A percentile compares a stretch with the other conserved stretches of the same genome.
Evolutionary conservation across 768 basidiomycete species (phyloP).

Genomic region (Auriscalpium microsporum): DNA sequence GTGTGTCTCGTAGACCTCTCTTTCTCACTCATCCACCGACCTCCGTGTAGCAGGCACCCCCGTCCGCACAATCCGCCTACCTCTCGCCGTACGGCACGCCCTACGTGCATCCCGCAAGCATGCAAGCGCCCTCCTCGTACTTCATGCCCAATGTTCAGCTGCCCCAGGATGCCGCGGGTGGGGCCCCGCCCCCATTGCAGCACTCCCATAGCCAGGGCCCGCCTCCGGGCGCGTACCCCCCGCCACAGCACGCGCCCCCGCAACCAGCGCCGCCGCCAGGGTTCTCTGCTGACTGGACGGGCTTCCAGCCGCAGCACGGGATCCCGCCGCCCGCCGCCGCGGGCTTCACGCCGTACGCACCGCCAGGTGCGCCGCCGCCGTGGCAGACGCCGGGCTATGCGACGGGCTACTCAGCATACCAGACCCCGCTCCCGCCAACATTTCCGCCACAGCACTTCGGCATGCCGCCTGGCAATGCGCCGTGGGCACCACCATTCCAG

Average conservation of each 20-base stretch:
- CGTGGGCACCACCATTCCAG: background rate
- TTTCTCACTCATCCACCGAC: background rate
- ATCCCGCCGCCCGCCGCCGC: conserved; percentile 7
- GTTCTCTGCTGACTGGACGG: conserved; percentile 25
- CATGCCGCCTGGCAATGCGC: background rate
- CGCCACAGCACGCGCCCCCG: conserved; percentile 8
- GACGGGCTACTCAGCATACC: background rate
- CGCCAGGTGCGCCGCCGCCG: conserved; percentile 1
- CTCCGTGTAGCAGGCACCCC: conserved; percentile 6
- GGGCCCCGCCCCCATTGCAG: background rate
- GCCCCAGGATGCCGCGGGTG: conserved; percentile 7
- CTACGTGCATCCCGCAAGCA: conserved; percentile 6
- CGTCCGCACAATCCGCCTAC: conserved; percentile 13
- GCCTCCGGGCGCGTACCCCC: background rate
- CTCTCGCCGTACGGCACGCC: conserved; percentile 16
- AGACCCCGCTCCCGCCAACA: background rate
- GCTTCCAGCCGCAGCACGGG: conserved; percentile 13
- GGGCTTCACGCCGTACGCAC: conserved; percentile 8
- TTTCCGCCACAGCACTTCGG: background rate
- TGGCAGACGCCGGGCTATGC: background rate
- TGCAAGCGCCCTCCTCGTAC: conserved; percentile 23
- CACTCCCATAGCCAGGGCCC: background rate
- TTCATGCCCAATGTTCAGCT: conserved; percentile 23
- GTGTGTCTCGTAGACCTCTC: background rate
- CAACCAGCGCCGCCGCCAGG: conserved; percentile 14